Evolutionary conservation across 2,329 filamentous ascomycete genomes (phyloP), one percentile per base, ranked within the genome.

Genomic region (Decorospora gaudefroyi): DNA sequence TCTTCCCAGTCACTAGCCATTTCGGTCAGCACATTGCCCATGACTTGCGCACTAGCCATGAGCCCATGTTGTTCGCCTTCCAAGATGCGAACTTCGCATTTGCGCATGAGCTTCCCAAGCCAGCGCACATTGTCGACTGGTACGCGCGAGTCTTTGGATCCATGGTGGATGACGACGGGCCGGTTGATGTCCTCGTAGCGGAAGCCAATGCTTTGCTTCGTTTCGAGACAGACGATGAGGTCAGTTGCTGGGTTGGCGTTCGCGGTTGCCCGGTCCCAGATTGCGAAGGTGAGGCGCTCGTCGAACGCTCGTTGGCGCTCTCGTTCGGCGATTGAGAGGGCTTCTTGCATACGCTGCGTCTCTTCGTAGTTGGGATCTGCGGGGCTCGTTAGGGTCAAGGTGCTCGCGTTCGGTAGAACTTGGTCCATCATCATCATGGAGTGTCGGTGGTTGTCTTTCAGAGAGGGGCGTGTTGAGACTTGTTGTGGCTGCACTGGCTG

Each of bases 141-240:
- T 1, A 99, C 93, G 16, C 93, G 82, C 5, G 87, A 90, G 64
- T 99, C 93, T 59, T 88, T 85, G 63, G 84, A 89, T 25, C 93
- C 93, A 67, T 99, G 93, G 63, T 96, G 92, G 54, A 99, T 96
- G 16, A 96, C 86, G 0, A 97, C 88, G 0, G 89, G 83, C 6
- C 90, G 83, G 4, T 87, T 95, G 55, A 99, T 96, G 66, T 99
- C 93, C 12, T 96, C 92, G 65, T 99, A 99, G 35, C 91, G 84
- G 74, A 99, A 99, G 0, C 93, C 93, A 59, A 99, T 96, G 0
- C 88, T 85, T 61, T 95, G 90, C 18, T 88, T 82, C 15, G 93
- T 84, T 70, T 99, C 93, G 1, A 99, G 78, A 65, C 93, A 99
- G 4, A 96, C 88, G 1, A 99, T 77, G 12, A 99, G 75, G 69